A percentile compares a stretch with the other conserved stretches of the same genome.
These are phyloP conservation scores for Leishmania guyanensis DNA, from an alignment of 208 protist genomes.

Conservation along the genomic window DNA sequence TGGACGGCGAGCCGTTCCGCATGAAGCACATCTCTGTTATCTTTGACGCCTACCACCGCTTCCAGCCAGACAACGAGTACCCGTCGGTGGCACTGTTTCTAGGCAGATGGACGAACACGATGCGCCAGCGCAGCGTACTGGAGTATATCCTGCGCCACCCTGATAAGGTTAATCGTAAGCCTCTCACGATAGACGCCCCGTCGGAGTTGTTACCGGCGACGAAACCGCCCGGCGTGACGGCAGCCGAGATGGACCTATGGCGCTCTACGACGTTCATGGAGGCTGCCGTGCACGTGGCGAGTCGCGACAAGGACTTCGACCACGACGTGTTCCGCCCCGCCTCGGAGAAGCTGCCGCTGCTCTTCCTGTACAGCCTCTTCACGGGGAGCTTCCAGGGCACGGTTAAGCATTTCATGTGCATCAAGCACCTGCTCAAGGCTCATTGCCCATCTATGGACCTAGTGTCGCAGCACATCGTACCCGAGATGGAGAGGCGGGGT, in stretches of 20 bases:
- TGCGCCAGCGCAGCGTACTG: constrained; percentile 69
- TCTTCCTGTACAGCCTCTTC: constrained; percentile 77
- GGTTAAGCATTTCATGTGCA: constrained; percentile 78
- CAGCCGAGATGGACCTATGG: constrained; percentile 75
- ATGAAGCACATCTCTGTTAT: constrained; percentile 84
- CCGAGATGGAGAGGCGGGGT: constrained; percentile 67
- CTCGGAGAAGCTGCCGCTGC: constrained; percentile 64
- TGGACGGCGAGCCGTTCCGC: constrained; percentile 58
- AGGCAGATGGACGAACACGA: constrained; percentile 75
- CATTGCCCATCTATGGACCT: constrained; percentile 64
- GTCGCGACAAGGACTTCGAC: constrained; percentile 81
- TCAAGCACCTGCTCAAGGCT: constrained; percentile 66
- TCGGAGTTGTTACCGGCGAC: constrained; percentile 52
- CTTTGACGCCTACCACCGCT: constrained; percentile 86
- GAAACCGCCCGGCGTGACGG: constrained; percentile 43
- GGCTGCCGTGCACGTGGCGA: constrained; percentile 81
- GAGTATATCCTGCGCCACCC: constrained; percentile 87
- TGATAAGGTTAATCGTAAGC: constrained; percentile 78
- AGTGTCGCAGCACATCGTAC: constrained; percentile 61
- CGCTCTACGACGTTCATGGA: constrained; percentile 80
- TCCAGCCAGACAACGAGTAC: constrained; percentile 70
- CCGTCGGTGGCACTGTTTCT: constrained; percentile 81
- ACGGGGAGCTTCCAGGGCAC: constrained; percentile 69
- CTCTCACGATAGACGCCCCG: constrained; percentile 53
- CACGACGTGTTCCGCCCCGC: constrained; percentile 65